These are phyloP conservation scores for Salix purpurea DNA, from an alignment of 345 rosid genomes.

Conservation along the genomic window DNA sequence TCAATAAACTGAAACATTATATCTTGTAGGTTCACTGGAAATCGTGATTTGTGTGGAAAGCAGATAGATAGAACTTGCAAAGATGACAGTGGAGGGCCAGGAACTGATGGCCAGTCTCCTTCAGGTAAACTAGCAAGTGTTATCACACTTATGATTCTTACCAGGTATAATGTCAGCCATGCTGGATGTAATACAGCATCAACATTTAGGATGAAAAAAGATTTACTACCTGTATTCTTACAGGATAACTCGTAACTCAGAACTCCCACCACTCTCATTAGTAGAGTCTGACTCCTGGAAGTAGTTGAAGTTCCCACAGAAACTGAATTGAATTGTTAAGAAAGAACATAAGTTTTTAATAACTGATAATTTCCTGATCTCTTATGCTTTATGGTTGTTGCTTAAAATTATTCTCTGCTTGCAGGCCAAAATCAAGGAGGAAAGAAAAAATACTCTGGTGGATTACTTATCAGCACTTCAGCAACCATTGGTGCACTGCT, in stretches of 20 bases:
- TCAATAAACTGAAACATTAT: conserved; percentile 11
- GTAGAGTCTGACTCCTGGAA: background rate
- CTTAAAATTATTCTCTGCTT: conserved; percentile 21
- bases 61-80: conserved; percentile 63
- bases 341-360: conserved; percentile 1
- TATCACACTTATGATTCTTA: background rate
- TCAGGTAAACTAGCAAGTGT: conserved; percentile 43
- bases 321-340: background rate
- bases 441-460: conserved; percentile 63
- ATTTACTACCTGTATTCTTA: background rate
- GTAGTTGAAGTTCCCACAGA: background rate
- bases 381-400: background rate
- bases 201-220: background rate
- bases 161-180: background rate
- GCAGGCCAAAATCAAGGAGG: conserved; percentile 62
- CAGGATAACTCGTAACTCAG: background rate
- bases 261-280: background rate
- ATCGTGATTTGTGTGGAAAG: conserved; percentile 76
- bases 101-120: conserved; percentile 37
- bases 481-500: conserved; percentile 95
- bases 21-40: conserved; percentile 67
- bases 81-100: conserved; percentile 45
- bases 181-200: background rate
- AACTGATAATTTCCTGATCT: background rate
- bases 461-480: conserved; percentile 82